These are phyloP conservation scores for Phanerodontia chrysosporium DNA, from an alignment of 768 basidiomycete species.

Conservation along the genomic window DNA sequence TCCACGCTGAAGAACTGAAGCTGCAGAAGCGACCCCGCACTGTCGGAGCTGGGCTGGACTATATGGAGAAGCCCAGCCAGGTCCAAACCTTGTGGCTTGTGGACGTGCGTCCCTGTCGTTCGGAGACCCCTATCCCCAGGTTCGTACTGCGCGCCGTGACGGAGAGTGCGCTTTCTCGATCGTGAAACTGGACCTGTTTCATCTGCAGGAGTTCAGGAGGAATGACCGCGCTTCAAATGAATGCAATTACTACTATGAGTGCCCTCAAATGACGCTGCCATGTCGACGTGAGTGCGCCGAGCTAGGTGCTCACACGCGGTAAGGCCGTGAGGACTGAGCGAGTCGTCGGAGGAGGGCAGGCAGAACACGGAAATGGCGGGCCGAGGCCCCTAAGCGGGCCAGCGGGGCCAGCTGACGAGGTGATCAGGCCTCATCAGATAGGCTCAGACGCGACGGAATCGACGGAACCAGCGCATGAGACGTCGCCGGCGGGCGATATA, in stretches of 20 bases:
- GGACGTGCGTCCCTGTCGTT: neutral
- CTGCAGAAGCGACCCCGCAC: neutral
- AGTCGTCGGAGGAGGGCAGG: neutral
- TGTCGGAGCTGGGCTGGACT: too few species aligned
- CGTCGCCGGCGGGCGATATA: neutral
- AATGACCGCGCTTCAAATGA: too few species aligned
- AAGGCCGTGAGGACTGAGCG: neutral
- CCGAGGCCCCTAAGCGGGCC: slow-evolving; percentile 1
- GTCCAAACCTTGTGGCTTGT: neutral
- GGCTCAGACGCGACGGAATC: neutral
- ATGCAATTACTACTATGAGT: too few species aligned
- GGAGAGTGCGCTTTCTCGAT: neutral
- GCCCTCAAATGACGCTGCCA: too few species aligned
- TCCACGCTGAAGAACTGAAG: neutral
- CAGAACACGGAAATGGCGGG: neutral
- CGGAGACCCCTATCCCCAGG: neutral
- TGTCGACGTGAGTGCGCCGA: too few species aligned
- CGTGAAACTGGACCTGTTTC: neutral
- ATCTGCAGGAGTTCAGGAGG: too few species aligned
- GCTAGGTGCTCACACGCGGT: neutral
- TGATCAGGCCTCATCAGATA: slow-evolving; percentile 2
- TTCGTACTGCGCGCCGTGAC: neutral
- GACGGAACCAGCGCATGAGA: neutral
- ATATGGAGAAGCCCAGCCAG: neutral
- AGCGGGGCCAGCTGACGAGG: slow-evolving; percentile 2